Evolutionary conservation across 306 rosid genomes (phyloP), one percentile per base, ranked within the genome.

Genomic region (Lablab purpureus): DNA sequence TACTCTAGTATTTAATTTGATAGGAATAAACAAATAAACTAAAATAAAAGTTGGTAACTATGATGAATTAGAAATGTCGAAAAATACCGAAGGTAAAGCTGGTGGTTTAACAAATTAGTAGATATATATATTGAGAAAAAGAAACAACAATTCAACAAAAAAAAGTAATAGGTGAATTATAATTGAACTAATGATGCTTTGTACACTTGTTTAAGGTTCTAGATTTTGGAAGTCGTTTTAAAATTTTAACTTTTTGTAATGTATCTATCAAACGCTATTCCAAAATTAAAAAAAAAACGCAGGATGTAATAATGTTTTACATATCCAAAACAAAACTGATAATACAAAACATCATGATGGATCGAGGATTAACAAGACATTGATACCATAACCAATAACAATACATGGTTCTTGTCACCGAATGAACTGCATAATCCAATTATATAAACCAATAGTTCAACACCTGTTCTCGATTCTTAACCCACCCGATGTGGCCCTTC

Each of bases 381-480:
- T 9, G 32, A 37, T 22, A 4, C 1, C 15, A 37, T n/a, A 18
- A 65, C 43, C 22, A 18, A 18, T 21, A 66, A 40, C 6, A 67
- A 21, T 2, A 67, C 23, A 41, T 41, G 30, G 72, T 66, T n/a
- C 5, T 43, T 14, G 22, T 59, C 8, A 65, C 28, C 19, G 49
- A 65, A 65, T 54, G 28, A 54, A 54, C 28, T 10, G 71, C 36
- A 68, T 67, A 58, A 58, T 27, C 66, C 11, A 55, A 13, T 47
- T 6, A 46, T 71, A 77, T 58, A 37, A 40, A 0, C 30, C 0
- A 34, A 66, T 40, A 25, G 2, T 62, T 82, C 72, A 91, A 85
- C 89, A 92, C 89, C 91, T 89, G 91, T 92, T 85, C 52, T 83
- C 83, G 77, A 92, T 70, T 37, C 84, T 84, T 14, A 90, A 60